These are phyloP conservation scores for Quercus alba DNA, from an alignment of 306 rosid genomes.

Conservation along the genomic window DNA sequence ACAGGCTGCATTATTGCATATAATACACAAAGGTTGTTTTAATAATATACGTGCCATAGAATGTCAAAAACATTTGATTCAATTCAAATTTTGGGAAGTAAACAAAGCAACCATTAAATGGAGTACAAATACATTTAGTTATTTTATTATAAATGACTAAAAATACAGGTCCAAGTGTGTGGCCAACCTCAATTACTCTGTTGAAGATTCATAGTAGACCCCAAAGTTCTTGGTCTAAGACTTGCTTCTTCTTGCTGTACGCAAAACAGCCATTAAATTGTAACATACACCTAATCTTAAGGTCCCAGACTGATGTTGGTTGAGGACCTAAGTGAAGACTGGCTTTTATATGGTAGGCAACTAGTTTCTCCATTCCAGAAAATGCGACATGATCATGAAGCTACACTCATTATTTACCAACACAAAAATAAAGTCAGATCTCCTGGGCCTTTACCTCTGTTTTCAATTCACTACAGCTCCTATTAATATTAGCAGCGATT, in stretches of 20 bases:
- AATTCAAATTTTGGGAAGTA: no score
- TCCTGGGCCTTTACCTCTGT: background rate
- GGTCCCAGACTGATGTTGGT: background rate
- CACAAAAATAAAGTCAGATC: background rate
- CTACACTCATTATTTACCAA: background rate
- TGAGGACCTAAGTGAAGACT: background rate
- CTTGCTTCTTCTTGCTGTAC: no score
- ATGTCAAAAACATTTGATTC: no score
- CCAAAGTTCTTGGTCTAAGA: background rate
- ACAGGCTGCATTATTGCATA: no score
- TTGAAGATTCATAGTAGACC: no score
- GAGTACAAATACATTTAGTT: no score
- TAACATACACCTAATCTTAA: background rate
- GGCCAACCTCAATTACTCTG: no score
- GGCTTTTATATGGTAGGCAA: background rate
- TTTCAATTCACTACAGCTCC: background rate
- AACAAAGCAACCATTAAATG: no score
- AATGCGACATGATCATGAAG: background rate
- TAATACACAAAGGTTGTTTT: no score
- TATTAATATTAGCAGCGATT: background rate
- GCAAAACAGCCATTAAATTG: background rate
- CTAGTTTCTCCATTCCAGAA: background rate
- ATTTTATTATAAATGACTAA: no score
- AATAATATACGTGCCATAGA: no score
- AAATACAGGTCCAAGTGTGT: no score